Evolutionary conservation across 805 yeast species (phyloP), one percentile per base, ranked within the genome.

Genomic region (Soucietia sequanensis): DNA sequence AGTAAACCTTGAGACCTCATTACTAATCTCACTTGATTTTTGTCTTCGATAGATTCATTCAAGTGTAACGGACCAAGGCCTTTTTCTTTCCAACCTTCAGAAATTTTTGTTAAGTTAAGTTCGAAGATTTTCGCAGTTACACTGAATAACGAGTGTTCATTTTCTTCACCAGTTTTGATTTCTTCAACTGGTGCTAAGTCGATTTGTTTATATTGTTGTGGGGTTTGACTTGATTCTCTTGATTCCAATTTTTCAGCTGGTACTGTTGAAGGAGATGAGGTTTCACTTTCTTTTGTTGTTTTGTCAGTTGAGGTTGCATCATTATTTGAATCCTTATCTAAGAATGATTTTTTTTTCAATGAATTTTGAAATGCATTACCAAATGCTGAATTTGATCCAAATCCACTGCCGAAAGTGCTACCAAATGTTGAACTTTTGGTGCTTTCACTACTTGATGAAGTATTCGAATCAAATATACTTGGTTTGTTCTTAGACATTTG

Each of bases 71-170:
- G 73, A 2, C 99, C 99, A 27, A 84, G 71, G 16, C 99, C 99
- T 52, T 93, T 78, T 60, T 93, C 99, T 56, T 87, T 93, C 99
- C 99, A 93, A 2, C 96, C 96, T 12, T 73, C 78, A 6, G 74
- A 56, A 3, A 84, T 68, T 23, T 79, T 74, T 0, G 81, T 65
- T 20, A 90, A 65, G 49, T 85, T 84, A 47, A 87, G 63, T 20
- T 76, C 80, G 54, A 90, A 93, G 18, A 93, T 64, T 52, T 90
- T 87, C 4, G 95, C 87, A 31, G 83, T 80, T 24, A 84, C 74
- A 28, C 78, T 76, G 56, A 76, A 86, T 6, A 81, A 53, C 0
- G 84, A 76, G 22, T 68, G 68, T 55, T 93, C 99, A 37, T 78
- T 70, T 58, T 93, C 99, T 58, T 93, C 99, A 1, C 98, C 99